Percentiles rank a stretch among this genome's conserved stretches.
Evolutionary conservation across 2,329 filamentous ascomycete species (phyloP).

Genomic region (Xylariales sp.): DNA sequence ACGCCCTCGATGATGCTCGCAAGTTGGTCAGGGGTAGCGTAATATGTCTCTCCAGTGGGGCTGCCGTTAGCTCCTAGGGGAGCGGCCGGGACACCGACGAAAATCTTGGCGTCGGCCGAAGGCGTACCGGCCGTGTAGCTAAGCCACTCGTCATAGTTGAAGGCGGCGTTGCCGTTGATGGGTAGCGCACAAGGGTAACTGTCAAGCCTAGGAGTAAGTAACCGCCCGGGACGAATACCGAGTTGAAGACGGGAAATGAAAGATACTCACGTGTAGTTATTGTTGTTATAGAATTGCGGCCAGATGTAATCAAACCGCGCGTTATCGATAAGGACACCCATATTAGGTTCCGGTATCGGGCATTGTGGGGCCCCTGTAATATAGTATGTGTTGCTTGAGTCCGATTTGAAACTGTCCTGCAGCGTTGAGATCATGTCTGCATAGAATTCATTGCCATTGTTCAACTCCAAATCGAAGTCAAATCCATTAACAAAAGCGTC

Average conservation of each 20-base stretch:
- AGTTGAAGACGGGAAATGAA: neutral
- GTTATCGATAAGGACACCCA: constrained; percentile 53
- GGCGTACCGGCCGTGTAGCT: constrained; percentile 48
- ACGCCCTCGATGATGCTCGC: constrained; percentile 46
- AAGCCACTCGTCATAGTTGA: constrained; percentile 55
- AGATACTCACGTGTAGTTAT: constrained; percentile 43
- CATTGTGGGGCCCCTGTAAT: constrained; percentile 62
- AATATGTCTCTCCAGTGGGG: constrained; percentile 50
- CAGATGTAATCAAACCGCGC: constrained; percentile 57
- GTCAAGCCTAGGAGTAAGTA: constrained; percentile 18
- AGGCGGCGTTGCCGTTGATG: constrained; percentile 46
- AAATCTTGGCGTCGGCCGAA: constrained; percentile 54
- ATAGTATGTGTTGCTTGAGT: constrained; percentile 54
- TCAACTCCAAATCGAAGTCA: constrained; percentile 52
- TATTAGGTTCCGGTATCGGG: constrained; percentile 57
- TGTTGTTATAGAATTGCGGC: constrained; percentile 63
- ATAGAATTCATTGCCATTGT: constrained; percentile 52
- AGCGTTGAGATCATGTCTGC: constrained; percentile 48
- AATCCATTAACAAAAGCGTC: constrained; percentile 54
- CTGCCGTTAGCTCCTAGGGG: constrained; percentile 53
- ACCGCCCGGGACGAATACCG: neutral
- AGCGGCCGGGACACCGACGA: constrained; percentile 54
- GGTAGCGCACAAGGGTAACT: constrained; percentile 52
- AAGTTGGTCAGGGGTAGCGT: constrained; percentile 50
- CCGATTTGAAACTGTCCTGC: constrained; percentile 50